phyloP scores from a whole-genome alignment of 1,139 yeast genomes.

The Saccharomyces hybrid region DNA sequence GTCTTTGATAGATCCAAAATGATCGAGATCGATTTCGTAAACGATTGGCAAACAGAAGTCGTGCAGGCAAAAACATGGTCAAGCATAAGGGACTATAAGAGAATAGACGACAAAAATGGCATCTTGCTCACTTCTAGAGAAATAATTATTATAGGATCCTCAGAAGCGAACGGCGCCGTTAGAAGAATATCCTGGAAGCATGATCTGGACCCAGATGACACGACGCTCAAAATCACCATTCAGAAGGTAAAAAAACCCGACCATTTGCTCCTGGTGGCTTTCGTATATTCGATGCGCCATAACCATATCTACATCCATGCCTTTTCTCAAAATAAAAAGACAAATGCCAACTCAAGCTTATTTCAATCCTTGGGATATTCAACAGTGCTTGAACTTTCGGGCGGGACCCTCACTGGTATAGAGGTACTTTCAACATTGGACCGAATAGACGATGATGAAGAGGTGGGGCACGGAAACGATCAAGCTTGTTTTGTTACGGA shows the following conservation, averaged over 20 bases:
- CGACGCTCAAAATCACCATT: conserved; percentile 42
- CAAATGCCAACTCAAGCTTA: background rate
- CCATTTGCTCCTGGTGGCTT: conserved; percentile 12
- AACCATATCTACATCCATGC: conserved; percentile 18
- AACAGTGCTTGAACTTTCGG: conserved; percentile 15
- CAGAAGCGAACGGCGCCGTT: conserved; percentile 18
- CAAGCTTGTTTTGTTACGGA: background rate
- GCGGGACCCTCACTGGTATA: conserved; percentile 9
- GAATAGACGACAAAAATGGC: conserved; percentile 30
- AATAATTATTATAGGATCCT: conserved; percentile 40
- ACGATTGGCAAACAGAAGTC: conserved; percentile 30
- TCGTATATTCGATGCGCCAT: conserved; percentile 20
- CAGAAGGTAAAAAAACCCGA: conserved; percentile 10
- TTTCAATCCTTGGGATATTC: conserved; percentile 18
- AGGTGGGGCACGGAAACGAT: background rate
- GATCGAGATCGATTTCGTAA: conserved; percentile 31
- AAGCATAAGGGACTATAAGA: conserved; percentile 39
- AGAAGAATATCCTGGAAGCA: conserved; percentile 64
- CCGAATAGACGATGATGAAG: background rate
- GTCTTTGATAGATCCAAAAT: conserved; percentile 43
- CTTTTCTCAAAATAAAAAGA: conserved; percentile 13
- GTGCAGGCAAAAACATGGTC: conserved; percentile 56
- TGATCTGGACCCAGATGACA: conserved; percentile 47
- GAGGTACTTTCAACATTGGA: conserved; percentile 5
- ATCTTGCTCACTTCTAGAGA: conserved; percentile 57